phyloP scores from a whole-genome alignment of 2,329 filamentous ascomycete species.

The Arthroderma uncinatum region DNA sequence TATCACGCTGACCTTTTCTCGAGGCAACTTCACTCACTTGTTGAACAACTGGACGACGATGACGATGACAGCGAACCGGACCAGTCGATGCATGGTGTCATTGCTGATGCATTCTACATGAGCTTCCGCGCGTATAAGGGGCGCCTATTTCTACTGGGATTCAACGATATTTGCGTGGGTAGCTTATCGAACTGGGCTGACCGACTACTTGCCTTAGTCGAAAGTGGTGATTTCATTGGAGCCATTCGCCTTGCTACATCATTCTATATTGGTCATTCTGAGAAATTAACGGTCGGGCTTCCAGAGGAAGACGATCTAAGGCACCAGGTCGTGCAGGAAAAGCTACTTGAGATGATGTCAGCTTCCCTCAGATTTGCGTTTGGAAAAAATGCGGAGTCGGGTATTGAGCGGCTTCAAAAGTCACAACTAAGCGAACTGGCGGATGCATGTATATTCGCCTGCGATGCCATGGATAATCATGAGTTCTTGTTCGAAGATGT shows the following conservation, averaged over 20 bases:
- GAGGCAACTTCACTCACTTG: constrained; percentile 66
- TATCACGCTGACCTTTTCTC: constrained; percentile 89
- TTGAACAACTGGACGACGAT: constrained; percentile 79
- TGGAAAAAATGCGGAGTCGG: constrained; percentile 45
- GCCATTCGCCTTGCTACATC: constrained; percentile 83
- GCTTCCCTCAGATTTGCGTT: constrained; percentile 88
- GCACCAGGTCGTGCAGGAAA: constrained; percentile 74
- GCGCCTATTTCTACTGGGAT: constrained; percentile 81
- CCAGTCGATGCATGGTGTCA: constrained; percentile 81
- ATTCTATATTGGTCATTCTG: constrained; percentile 83
- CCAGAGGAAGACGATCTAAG: constrained; percentile 69
- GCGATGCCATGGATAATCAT: constrained; percentile 61
- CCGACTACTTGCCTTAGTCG: constrained; percentile 83
- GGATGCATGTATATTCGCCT: constrained; percentile 72
- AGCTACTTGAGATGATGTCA: constrained; percentile 82
- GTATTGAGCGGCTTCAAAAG: constrained; percentile 43
- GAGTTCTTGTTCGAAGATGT: constrained; percentile 87
- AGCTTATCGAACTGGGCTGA: constrained; percentile 96
- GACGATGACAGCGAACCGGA: constrained; percentile 53
- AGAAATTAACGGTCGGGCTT: constrained; percentile 86
- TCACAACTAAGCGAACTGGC: constrained; percentile 64
- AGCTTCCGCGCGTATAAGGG: constrained; percentile 95
- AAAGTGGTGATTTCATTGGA: constrained; percentile 87
- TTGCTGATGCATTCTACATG: constrained; percentile 96
- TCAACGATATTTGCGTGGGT: constrained; percentile 83